A percentile compares a stretch with the other conserved stretches of the same genome.
These are phyloP conservation scores for Trypanosoma conorhini DNA, from an alignment of 208 protist genomes.

Conservation along the genomic window DNA sequence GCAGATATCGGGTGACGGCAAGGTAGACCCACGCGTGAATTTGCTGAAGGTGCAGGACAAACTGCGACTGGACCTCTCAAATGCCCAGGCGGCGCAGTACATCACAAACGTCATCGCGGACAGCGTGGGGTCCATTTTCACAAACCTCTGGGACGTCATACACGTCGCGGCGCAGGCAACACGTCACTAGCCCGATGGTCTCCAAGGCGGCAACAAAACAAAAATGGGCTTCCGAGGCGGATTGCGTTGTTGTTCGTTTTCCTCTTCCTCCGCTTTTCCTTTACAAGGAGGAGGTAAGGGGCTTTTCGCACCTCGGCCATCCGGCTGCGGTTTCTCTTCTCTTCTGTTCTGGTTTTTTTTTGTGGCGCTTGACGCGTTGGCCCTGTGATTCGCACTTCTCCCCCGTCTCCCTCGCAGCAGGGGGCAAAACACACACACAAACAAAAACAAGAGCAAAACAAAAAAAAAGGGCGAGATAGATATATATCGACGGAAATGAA, in stretches of 20 bases:
- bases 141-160: constrained; percentile 90
- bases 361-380: too few species aligned
- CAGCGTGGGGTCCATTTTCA: constrained; percentile 92
- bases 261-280: background rate
- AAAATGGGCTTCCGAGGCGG: too few species aligned
- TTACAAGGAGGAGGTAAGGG: too few species aligned
- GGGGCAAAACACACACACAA: too few species aligned
- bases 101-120: constrained; percentile 95
- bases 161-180: constrained; percentile 86
- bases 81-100: constrained; percentile 91
- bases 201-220: background rate
- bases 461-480: too few species aligned
- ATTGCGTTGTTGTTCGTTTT: background rate
- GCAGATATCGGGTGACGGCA: constrained; percentile 41
- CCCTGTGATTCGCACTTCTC: too few species aligned
- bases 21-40: constrained; percentile 56
- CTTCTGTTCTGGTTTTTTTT: background rate
- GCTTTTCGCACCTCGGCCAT: too few species aligned
- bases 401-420: too few species aligned
- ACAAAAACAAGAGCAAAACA: too few species aligned
- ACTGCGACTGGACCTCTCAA: constrained; percentile 91
- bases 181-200: constrained; percentile 40
- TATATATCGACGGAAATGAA: constrained; percentile 41
- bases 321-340: too few species aligned
- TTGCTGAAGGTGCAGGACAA: constrained; percentile 93